phyloP scores from a whole-genome alignment of 805 yeast species.

The Starmerella vitae region DNA sequence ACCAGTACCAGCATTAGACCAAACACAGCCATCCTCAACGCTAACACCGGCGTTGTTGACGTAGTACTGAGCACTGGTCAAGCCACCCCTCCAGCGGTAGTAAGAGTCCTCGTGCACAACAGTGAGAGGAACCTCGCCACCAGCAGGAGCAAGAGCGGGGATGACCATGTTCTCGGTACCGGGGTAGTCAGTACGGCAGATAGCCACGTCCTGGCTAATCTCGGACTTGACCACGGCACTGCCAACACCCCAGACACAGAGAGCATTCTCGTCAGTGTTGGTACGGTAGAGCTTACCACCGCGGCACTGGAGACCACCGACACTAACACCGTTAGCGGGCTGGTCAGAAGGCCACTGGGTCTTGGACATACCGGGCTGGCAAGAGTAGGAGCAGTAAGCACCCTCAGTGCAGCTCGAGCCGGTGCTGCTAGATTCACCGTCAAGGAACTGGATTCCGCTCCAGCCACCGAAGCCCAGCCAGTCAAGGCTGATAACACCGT shows the following conservation, averaged over 20 bases:
- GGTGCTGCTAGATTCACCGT: conserved; percentile 48
- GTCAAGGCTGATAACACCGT: conserved; percentile 69
- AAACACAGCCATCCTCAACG: conserved; percentile 78
- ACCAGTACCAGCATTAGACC: conserved; percentile 73
- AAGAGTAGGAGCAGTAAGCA: conserved; percentile 90
- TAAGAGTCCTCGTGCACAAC: conserved; percentile 68
- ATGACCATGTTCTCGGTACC: conserved; percentile 98
- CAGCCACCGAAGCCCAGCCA: conserved; percentile 69
- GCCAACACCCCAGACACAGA: conserved; percentile 79
- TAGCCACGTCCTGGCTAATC: conserved; percentile 54
- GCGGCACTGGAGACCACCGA: conserved; percentile 86
- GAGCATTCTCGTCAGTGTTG: conserved; percentile 47
- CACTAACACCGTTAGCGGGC: conserved; percentile 78
- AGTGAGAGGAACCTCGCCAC: conserved; percentile 50
- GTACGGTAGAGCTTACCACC: conserved; percentile 74
- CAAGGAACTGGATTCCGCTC: conserved; percentile 52
- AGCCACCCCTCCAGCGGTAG: conserved; percentile 67
- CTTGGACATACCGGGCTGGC: conserved; percentile 98
- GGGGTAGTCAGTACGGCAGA: conserved; percentile 98
- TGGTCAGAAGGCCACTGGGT: conserved; percentile 91
- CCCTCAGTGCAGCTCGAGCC: conserved; percentile 67
- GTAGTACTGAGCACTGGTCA: conserved; percentile 91
- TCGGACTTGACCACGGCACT: conserved; percentile 57
- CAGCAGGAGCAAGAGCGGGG: conserved; percentile 72
- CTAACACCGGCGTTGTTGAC: conserved; percentile 94